Base-by-base conservation (phyloP, 768 basidiomycete species). In the Leccinum obscurum region DNA sequence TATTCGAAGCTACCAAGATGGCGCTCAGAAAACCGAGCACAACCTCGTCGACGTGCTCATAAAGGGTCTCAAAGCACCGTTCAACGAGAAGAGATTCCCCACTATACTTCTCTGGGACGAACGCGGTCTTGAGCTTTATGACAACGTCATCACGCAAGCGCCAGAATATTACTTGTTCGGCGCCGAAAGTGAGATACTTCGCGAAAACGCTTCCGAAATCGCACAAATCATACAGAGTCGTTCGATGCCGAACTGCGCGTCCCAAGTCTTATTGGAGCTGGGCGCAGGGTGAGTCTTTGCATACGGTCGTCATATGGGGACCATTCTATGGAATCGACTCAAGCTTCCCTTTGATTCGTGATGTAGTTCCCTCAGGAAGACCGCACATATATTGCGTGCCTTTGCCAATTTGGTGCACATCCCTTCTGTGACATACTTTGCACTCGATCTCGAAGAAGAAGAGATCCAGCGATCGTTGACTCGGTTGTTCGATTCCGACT, bases 141-240 rank as follows among this genome's bases (percentile, higher is more conserved):
- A 95, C 75, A 80, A 84, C 41, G 89, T 95, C 52, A 94, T 92
- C 2, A 89, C 88, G 8, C 76, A 85, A 32, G 88, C 82, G 1
- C 78, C 83, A 10, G 90, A 93, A 67, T 99, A 99, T 72, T 98
- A 98, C 71, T 81, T 95, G 35, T 99, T 95, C 72, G 75, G 79
- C 3, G 92, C 92, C 0, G 97, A 98, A 74, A 88, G 95, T 68
- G 82, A 86, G 60, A 90, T 99, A 59, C 78, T 98, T 62, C 87
- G 85, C 74, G 77, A 71, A 32, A 80, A 91, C 61, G 87, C 86
- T 2, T 77, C 83, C 51, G 88, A 93, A 37, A 95, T 99, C 55
- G 89, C 88, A 14, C 77, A 75, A 34, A 75, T 79, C 56, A 93
- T 94, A 88, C 84, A 91, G 71, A 69, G 72, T 24, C 72, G 72